phyloP scores from a whole-genome alignment of 2,329 filamentous ascomycete species.

The Fusarium sp. region DNA sequence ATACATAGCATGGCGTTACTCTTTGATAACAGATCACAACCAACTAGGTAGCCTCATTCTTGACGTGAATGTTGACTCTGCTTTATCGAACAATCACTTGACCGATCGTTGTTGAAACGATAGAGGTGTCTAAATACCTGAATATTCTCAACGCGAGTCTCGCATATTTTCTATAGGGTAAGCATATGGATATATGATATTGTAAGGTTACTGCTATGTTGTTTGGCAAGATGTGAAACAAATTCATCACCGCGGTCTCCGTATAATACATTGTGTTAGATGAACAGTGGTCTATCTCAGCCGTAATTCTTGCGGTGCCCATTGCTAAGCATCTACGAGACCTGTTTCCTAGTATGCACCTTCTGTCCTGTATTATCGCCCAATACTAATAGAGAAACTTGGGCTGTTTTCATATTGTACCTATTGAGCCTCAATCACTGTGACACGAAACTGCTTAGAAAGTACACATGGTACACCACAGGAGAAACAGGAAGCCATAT shows the following conservation, averaged over 20 bases:
- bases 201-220: background rate
- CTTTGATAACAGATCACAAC: background rate
- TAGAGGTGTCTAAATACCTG: background rate
- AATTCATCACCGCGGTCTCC: background rate
- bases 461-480: background rate
- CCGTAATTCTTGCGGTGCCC: background rate
- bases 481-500: background rate
- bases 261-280: background rate
- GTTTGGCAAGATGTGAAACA: background rate
- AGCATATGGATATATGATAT: background rate
- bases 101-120: background rate
- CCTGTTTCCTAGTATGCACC: background rate
- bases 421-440: background rate
- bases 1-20: background rate
- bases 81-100: background rate
- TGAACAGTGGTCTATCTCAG: background rate
- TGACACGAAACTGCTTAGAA: background rate
- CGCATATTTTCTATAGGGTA: background rate
- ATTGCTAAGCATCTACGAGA: background rate
- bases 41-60: background rate
- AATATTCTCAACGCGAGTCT: background rate
- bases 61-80: background rate
- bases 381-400: background rate
- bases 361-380: background rate
- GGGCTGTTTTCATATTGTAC: background rate